A percentile compares a stretch with the other conserved stretches of the same genome.
phyloP scores from a whole-genome alignment of 192 early-diverging fungal genomes.

The Linnemannia zychae region DNA sequence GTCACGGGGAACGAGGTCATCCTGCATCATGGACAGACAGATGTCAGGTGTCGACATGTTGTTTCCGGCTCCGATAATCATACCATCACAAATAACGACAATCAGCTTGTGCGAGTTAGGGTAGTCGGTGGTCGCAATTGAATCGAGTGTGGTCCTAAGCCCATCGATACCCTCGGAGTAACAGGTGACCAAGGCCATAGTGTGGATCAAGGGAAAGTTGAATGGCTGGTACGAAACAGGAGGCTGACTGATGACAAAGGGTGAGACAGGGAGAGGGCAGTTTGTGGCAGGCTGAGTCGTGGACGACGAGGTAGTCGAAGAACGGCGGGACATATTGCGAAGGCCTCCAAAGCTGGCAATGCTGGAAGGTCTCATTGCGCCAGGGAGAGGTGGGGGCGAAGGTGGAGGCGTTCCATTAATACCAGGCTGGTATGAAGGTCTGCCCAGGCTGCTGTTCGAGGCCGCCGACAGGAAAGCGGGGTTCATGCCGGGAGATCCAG shows the following conservation, averaged over 20 bases:
- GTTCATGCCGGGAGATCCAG: constrained; percentile 41
- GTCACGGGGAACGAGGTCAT: constrained; percentile 63
- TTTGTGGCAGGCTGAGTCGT: constrained; percentile 33
- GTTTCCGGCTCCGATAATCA: constrained; percentile 88
- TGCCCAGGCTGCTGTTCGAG: constrained; percentile 35
- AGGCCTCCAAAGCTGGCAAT: constrained; percentile 52
- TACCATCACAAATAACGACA: constrained; percentile 91
- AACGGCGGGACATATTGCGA: constrained; percentile 57
- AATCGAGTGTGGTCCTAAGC: constrained; percentile 87
- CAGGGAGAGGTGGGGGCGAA: constrained; percentile 42
- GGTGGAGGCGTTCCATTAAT: constrained; percentile 45
- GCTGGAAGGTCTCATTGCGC: constrained; percentile 33
- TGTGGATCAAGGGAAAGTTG: constrained; percentile 66
- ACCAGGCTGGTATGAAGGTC: constrained; percentile 31
- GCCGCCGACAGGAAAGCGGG: constrained; percentile 37
- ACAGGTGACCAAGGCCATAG: constrained; percentile 86
- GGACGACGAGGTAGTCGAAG: constrained; percentile 55
- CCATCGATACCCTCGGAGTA: constrained; percentile 92
- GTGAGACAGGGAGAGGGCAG: constrained; percentile 37
- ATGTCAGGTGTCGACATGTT: constrained; percentile 82
- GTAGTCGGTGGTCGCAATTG: constrained; percentile 85
- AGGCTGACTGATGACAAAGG: constrained; percentile 40
- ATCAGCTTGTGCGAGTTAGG: constrained; percentile 89
- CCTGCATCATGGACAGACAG: constrained; percentile 82
- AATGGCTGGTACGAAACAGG: constrained; percentile 69